Evolutionary conservation across 257 asterid genomes (phyloP), one percentile per base, ranked within the genome.

Genomic region (Nicotiana sylvestris): DNA sequence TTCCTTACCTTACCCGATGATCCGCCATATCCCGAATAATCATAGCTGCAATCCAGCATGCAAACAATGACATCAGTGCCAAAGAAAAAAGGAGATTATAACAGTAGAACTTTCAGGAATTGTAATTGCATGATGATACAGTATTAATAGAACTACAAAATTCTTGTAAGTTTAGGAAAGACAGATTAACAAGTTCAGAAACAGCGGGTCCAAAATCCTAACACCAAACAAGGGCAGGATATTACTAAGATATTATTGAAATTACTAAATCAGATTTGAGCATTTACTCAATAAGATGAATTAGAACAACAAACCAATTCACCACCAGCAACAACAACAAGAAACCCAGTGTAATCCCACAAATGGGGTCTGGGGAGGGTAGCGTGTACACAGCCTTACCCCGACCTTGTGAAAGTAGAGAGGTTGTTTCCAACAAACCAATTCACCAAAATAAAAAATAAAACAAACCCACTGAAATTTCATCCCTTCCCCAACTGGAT

Each of bases 1-100:
- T 57, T 84, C 82, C 97, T 90, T 88, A 96, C 99, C 98, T 96
- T 96, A 86, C 99, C 98, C 5, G 97, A 82, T 21, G 99, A 96
- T 87, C 94, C 97, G 82, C 99, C 99, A 68, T 96, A 94, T 82
- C 99, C 99, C 17, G 98, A 91, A 86, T 96, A 96, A 87, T 96
- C 99, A 76, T 96, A 96, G 92, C 99, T 94, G 98, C 93, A 86
- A 91, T 32, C 35, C 30, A 46, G 83, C 80, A 76, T 12, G 56
- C 62, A 74, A 74, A 13, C 43, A 21, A 74, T 74, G 64, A 27
- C 39, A 74, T 49, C 80, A 74, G 62, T 49, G 12, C 62, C 80
- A 49, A 49, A 74, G 16, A 21, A 11, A 18, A 49, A 74, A 49
- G 9, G 9, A 74, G 80, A 7, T 27, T 0, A 74, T 74, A 7